A percentile compares a stretch with the other conserved stretches of the same genome.
Evolutionary conservation across 805 yeast species (phyloP).

Genomic region (Jamesozyma jinghongensis): DNA sequence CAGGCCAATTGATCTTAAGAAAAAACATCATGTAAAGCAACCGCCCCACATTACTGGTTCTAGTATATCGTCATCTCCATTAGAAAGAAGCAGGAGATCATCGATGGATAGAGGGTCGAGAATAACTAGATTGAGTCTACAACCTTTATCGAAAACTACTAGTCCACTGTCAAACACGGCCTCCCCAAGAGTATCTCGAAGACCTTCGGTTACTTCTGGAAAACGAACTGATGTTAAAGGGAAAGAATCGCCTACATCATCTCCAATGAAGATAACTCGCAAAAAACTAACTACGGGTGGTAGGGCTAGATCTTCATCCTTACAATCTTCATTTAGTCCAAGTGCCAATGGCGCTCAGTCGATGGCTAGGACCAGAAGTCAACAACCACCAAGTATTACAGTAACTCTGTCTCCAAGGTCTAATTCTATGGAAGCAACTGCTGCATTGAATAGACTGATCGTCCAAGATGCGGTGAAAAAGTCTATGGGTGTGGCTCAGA

Average conservation of each 20-base stretch:
- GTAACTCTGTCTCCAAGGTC: slow-evolving; percentile 14
- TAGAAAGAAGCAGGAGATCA: slow-evolving; percentile 15
- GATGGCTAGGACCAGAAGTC: background rate
- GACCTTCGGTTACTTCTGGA: slow-evolving; percentile 3
- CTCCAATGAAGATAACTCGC: too few species aligned
- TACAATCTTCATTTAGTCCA: slow-evolving; percentile 18
- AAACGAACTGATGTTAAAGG: too few species aligned
- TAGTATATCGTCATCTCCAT: slow-evolving; percentile 10
- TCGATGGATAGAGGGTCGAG: slow-evolving; percentile 10
- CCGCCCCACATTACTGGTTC: background rate
- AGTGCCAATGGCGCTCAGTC: background rate
- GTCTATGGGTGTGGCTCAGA: slow-evolving; percentile 4
- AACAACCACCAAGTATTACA: background rate
- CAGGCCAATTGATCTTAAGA: slow-evolving; percentile 2
- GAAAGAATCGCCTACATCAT: too few species aligned
- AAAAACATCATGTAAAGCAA: background rate
- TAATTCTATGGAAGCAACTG: slow-evolving; percentile 26
- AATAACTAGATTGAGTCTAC: background rate
- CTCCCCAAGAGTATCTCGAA: slow-evolving; percentile 11
- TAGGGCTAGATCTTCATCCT: slow-evolving; percentile 28
- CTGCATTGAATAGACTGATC: slow-evolving; percentile 21
- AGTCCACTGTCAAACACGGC: slow-evolving; percentile 4
- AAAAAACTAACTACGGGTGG: slow-evolving; percentile 5
- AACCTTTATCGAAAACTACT: slow-evolving; percentile 4
- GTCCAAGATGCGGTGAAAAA: slow-evolving; percentile 19